Base-by-base conservation (phyloP, 768 basidiomycete genomes). In the Tephrocybe sp. region DNA sequence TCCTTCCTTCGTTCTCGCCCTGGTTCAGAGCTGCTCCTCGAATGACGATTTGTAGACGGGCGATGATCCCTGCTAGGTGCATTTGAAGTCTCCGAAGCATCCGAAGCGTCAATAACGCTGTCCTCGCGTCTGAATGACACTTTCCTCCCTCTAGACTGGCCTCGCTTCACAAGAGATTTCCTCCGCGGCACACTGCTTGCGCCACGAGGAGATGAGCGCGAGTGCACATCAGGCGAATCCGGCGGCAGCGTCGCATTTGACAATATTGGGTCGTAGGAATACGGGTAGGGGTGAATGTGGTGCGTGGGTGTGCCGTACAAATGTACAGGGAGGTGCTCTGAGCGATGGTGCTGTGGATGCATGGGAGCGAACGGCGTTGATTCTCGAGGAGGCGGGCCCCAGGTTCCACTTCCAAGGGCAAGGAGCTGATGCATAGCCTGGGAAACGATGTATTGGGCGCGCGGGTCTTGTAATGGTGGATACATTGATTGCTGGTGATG, bases 41-140 rank as follows among this genome's bases (percentile, higher is more conserved):
- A 26, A 26, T 26, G 26, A 7, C 26, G 26, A 7, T 26, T 26
- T 7, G 3, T 26, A 26, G 26, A 26, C 7, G 26, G 7, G 26
- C 26, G 26, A 26, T 26, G 26, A 26, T 26, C 26, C 38, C 30
- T 32, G 30, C 14, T 20, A n/a, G 47, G 47, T 39, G 38, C 16
- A 9, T 5, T n/a, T 11, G 38, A 14, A 20, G 43, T 16, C 6
- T 52, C 32, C 30, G 42, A 43, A 16, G 33, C 45, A 7, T 52
- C 60, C 39, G 40, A 42, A 36, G 52, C 55, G 22, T 59, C 60
- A 30, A 54, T 38, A 42, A 43, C 41, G 30, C 45, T 54, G 34
- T 60, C 61, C 38, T 70, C 70, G 12, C 80, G 56, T 51, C 65
- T 69, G 60, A 86, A 86, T 10, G 83, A 82, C 2, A 85, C 83